These are phyloP conservation scores for Colletotrichum caudatum DNA, from an alignment of 2,329 filamentous ascomycete genomes.

Conservation along the genomic window DNA sequence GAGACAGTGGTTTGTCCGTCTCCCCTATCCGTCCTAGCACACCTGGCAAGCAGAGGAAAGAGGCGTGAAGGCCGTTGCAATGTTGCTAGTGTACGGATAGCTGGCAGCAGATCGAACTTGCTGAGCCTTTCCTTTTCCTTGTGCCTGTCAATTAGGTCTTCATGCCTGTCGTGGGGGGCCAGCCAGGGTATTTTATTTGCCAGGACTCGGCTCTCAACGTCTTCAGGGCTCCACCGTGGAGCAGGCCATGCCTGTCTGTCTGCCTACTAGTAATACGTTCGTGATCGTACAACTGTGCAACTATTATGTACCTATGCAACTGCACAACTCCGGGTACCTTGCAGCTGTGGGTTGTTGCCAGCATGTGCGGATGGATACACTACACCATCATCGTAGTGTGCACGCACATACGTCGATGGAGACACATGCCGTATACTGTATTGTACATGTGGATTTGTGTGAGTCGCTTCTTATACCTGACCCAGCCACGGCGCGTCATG, in stretches of 20 bases:
- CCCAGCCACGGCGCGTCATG: not conserved
- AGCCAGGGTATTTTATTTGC: slow-evolving; percentile 26
- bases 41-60: not conserved
- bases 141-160: slow-evolving; percentile 19
- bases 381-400: not conserved
- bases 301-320: not conserved
- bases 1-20: slow-evolving; percentile 2
- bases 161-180: slow-evolving; percentile 22
- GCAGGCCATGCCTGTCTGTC: not conserved
- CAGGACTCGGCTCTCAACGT: slow-evolving; percentile 10
- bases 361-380: not conserved
- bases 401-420: not conserved
- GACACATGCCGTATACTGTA: not conserved
- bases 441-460: not conserved
- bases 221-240: slow-evolving; percentile 30
- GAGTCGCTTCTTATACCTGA: no score
- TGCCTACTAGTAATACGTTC: not conserved
- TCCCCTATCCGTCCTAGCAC: not conserved
- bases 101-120: not conserved
- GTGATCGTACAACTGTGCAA: slow-evolving; percentile 13
- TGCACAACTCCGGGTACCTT: slow-evolving; percentile 37
- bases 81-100: not conserved
- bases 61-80: slow-evolving; percentile 10
- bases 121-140: slow-evolving; percentile 1
- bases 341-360: slow-evolving; percentile 10